phyloP scores from a whole-genome alignment of 1,284 basidiomycete species.

The Calocybe gambosa region DNA sequence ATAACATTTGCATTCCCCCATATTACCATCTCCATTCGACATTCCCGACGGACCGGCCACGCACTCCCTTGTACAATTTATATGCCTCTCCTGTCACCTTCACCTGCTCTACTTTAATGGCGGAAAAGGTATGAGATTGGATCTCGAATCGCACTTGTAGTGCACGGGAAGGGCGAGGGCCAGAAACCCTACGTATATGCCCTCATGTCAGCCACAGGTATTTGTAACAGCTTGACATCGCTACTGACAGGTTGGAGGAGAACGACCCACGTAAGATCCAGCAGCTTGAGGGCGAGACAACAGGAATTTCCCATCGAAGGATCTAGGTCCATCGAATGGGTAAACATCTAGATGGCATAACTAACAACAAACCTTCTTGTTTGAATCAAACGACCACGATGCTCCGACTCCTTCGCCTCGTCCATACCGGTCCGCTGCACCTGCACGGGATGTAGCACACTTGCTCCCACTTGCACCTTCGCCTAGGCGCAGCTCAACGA shows the following conservation, averaged over 20 bases:
- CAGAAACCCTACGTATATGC: constrained; percentile 20
- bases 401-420: constrained; percentile 33
- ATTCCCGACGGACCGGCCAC: constrained; percentile 54
- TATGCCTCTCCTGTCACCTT: constrained; percentile 77
- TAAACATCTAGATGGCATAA: constrained; percentile 4
- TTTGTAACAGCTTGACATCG: constrained; percentile 3
- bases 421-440: constrained; percentile 49
- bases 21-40: constrained; percentile 70
- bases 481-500: constrained; percentile 71
- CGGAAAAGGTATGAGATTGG: constrained; percentile 69
- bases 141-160: constrained; percentile 71
- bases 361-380: constrained; percentile 43
- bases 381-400: constrained; percentile 76
- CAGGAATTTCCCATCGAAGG: constrained; percentile 72
- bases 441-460: constrained; percentile 58
- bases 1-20: neutral
- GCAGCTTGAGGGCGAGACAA: constrained; percentile 61
- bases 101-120: constrained; percentile 80
- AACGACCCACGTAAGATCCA: constrained; percentile 78
- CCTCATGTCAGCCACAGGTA: constrained; percentile 2
- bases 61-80: constrained; percentile 83
- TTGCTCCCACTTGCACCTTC: constrained; percentile 62
- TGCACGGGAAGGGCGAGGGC: constrained; percentile 57
- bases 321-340: constrained; percentile 26
- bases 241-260: constrained; percentile 48